Conservation (phyloP, 352 stramenopile genomes). For the Pythium volutum region DNA sequence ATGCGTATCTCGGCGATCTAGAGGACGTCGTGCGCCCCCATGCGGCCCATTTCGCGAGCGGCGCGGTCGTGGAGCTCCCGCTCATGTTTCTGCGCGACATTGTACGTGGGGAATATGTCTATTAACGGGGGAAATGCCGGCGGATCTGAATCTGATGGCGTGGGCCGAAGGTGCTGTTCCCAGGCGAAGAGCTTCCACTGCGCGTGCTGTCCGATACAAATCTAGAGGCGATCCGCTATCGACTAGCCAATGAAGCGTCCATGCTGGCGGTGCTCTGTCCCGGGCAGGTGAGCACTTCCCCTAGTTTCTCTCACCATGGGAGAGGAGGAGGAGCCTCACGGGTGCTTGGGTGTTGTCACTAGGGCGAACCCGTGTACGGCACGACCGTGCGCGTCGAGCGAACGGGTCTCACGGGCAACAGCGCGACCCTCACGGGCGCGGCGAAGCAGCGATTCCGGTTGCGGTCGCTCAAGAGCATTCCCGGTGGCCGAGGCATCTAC, state of each 20-base stretch:
- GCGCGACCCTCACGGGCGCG: constrained; percentile 48
- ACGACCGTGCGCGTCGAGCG: constrained; percentile 71
- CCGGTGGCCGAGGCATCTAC: constrained; percentile 13
- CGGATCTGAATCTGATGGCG: too few relatives aligned
- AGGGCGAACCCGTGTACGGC: constrained; percentile 46
- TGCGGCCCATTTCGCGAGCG: constrained; percentile 46
- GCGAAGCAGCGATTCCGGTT: constrained; percentile 72
- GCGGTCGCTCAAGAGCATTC: constrained; percentile 25
- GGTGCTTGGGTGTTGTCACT: background rate
- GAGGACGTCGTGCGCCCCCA: constrained; percentile 52
- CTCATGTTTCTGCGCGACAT: constrained; percentile 76
- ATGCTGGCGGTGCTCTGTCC: constrained; percentile 61
- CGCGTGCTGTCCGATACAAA: constrained; percentile 64
- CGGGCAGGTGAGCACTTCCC: constrained; percentile 32
- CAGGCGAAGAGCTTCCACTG: constrained; percentile 71
- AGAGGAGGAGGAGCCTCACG: background rate
- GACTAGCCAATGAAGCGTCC: constrained; percentile 40
- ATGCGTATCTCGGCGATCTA: constrained; percentile 75
- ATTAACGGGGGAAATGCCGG: background rate
- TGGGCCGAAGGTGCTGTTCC: constrained; percentile 70
- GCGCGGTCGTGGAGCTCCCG: constrained; percentile 51
- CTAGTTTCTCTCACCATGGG: background rate
- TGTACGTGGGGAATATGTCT: constrained; percentile 29
- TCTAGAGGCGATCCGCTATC: constrained; percentile 41
- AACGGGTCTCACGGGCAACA: constrained; percentile 42